A percentile compares a stretch with the other conserved stretches of the same genome.
These are phyloP conservation scores for Alternaria solani DNA, from an alignment of 2,329 filamentous ascomycete species.

Conservation along the genomic window DNA sequence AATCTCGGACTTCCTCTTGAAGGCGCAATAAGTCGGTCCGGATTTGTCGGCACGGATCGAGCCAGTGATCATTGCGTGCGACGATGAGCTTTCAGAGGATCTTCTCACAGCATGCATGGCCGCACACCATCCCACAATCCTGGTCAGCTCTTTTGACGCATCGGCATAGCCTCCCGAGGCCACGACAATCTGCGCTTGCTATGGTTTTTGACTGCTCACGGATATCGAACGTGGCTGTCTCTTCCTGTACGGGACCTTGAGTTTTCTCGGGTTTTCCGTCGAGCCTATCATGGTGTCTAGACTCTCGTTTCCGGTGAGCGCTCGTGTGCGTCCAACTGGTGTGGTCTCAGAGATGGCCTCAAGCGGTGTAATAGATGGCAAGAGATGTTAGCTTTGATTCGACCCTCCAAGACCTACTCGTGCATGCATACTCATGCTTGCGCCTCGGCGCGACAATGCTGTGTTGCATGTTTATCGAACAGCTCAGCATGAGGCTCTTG, in stretches of 20 bases:
- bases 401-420: neutral
- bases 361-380: slow-evolving; percentile 20
- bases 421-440: neutral
- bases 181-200: neutral
- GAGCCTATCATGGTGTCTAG: neutral
- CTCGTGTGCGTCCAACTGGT: no score
- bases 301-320: slow-evolving; percentile 8
- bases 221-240: neutral
- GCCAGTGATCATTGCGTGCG: neutral
- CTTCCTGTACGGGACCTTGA: neutral
- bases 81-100: neutral
- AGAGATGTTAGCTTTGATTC: neutral
- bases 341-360: slow-evolving; percentile 1
- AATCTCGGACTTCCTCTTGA: neutral
- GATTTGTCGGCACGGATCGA: neutral
- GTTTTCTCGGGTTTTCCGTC: neutral
- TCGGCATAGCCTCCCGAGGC: slow-evolving; percentile 7
- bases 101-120: slow-evolving; percentile 3
- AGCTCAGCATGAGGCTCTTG: slow-evolving; percentile 4
- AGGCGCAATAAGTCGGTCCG: no score
- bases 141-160: neutral
- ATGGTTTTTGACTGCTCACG: neutral
- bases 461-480: neutral
- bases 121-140: slow-evolving; percentile 12
- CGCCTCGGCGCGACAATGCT: neutral